These are phyloP conservation scores for Leucocoprinus leucothites DNA, from an alignment of 768 basidiomycete genomes.

Conservation along the genomic window DNA sequence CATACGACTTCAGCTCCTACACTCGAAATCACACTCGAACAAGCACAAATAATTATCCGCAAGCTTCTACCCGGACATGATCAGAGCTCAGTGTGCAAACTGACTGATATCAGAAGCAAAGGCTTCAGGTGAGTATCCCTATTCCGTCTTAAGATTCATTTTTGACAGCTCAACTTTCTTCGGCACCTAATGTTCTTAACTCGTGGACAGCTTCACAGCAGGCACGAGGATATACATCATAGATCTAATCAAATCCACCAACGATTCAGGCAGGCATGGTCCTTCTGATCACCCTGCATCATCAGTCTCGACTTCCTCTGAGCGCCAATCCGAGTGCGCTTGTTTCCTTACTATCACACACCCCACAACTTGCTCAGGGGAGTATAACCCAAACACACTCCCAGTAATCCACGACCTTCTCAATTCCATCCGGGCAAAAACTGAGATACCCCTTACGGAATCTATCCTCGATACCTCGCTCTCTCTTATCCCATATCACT, in stretches of 20 bases:
- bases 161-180: background rate
- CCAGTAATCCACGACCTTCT: conserved; percentile 37
- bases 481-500: conserved; percentile 42
- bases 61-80: conserved; percentile 12
- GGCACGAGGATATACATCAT: conserved; percentile 20
- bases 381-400: conserved; percentile 35
- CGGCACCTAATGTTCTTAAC: background rate
- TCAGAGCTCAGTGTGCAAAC: conserved; percentile 6
- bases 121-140: conserved; percentile 21
- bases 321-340: conserved; percentile 2
- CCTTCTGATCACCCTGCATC: background rate
- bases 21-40: conserved; percentile 12
- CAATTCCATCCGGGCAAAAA: conserved; percentile 36
- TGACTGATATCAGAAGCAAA: conserved; percentile 20
- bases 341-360: conserved; percentile 28
- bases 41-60: conserved; percentile 10
- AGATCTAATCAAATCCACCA: conserved; percentile 16
- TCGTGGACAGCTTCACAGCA: conserved; percentile 18
- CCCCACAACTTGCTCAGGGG: conserved; percentile 1
- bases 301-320: background rate
- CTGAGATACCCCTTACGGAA: conserved; percentile 48
- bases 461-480: conserved; percentile 49
- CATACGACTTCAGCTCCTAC: background rate
- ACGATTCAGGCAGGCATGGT: background rate
- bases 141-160: background rate